Evolutionary conservation across 1,284 basidiomycete species (phyloP).

Genomic region (Rhodotorula sp.): DNA sequence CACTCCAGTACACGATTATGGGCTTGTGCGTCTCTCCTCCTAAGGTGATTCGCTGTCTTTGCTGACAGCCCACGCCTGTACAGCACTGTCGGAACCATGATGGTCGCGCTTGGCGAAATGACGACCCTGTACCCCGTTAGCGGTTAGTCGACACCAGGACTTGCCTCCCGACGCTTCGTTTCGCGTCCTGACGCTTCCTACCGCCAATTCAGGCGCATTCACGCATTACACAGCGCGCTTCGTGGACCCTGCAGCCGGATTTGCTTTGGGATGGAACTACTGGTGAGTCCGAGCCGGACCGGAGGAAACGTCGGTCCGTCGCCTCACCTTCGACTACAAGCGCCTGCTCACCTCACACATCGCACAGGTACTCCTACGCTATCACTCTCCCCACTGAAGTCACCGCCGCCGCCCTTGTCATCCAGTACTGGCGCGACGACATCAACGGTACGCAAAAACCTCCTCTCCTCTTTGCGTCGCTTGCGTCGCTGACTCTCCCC

Average conservation of each 20-base stretch:
- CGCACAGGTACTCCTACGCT: constrained; percentile 21
- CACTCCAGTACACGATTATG: constrained; percentile 6
- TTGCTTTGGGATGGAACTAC: constrained; percentile 45
- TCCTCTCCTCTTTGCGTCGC: neutral
- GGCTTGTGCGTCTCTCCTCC: neutral
- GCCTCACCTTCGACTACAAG: neutral
- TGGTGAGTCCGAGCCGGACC: constrained; percentile 4
- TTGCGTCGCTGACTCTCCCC: neutral
- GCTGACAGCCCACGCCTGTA: neutral
- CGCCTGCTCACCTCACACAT: neutral
- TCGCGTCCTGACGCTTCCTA: neutral
- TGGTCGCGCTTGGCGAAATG: constrained; percentile 47
- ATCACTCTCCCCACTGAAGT: constrained; percentile 25
- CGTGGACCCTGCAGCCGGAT: constrained; percentile 46
- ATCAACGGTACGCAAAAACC: constrained; percentile 16
- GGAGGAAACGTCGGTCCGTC: neutral
- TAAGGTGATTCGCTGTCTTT: neutral
- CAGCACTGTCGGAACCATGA: constrained; percentile 42
- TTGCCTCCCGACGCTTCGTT: neutral
- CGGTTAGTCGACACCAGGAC: neutral
- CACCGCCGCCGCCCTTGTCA: constrained; percentile 27
- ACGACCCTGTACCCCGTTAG: constrained; percentile 37
- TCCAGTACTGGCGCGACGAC: constrained; percentile 30
- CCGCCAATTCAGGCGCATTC: constrained; percentile 48
- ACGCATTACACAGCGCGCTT: constrained; percentile 64